phyloP scores from a whole-genome alignment of 345 rosid species.

The Arabis hirsuta region DNA sequence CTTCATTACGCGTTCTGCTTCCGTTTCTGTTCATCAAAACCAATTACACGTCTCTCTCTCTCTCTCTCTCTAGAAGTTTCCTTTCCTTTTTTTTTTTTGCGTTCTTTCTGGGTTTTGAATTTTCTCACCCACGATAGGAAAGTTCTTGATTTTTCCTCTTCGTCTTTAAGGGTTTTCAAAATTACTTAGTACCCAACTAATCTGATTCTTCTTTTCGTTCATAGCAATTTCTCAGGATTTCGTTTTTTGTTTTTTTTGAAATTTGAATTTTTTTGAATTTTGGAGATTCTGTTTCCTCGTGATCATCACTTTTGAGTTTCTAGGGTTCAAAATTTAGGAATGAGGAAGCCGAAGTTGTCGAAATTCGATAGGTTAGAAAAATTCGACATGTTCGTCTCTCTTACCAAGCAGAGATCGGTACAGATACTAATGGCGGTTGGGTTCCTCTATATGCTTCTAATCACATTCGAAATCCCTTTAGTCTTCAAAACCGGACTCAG shows the following conservation, averaged over 20 bases:
- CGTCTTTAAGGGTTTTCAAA: conserved; percentile 15
- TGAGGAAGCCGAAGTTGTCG: conserved; percentile 42
- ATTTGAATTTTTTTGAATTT: conserved; percentile 17
- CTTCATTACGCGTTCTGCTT: conserved; percentile 27
- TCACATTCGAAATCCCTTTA: conserved; percentile 71
- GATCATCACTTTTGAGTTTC: conserved; percentile 28
- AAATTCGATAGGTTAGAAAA: conserved; percentile 46
- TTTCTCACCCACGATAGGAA: conserved; percentile 29
- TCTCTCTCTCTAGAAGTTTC: conserved; percentile 3
- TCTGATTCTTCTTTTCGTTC: neutral
- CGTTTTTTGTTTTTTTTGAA: neutral
- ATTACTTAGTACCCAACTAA: conserved; percentile 11
- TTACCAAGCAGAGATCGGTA: conserved; percentile 60
- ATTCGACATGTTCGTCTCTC: conserved; percentile 49
- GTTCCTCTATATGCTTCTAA: conserved; percentile 57
- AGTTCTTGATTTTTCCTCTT: conserved; percentile 28
- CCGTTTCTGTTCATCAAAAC: conserved; percentile 4
- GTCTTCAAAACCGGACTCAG: conserved; percentile 54
- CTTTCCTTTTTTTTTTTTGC: neutral
- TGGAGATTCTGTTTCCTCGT: conserved; percentile 25
- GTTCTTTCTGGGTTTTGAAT: conserved; percentile 33
- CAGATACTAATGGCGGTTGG: conserved; percentile 63
- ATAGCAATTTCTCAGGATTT: conserved; percentile 10
- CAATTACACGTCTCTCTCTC: conserved; percentile 10
- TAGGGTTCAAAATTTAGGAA: neutral